These are phyloP conservation scores for Lathyrus oleraceus DNA, from an alignment of 306 rosid species.

Conservation along the genomic window DNA sequence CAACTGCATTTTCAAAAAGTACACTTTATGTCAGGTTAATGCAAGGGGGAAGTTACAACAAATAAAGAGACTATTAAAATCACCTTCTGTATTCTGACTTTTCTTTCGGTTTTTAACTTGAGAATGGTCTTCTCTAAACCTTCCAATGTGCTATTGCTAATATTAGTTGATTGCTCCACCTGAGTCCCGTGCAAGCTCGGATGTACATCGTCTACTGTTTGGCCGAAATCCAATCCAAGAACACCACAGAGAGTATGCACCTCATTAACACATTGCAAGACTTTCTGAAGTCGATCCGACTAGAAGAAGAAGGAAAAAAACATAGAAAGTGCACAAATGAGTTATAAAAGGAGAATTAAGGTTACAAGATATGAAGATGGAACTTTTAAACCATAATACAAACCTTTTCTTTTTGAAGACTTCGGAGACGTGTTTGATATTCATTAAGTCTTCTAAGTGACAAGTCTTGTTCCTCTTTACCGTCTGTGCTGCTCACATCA, in stretches of 20 bases:
- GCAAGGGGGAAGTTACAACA: slow-evolving; percentile 12
- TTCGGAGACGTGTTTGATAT: slow-evolving; percentile 69
- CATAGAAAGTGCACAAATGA: slow-evolving; percentile 16
- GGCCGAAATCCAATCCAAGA: slow-evolving; percentile 87
- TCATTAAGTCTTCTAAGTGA: slow-evolving; percentile 87
- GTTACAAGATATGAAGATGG: too few species aligned
- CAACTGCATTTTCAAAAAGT: slow-evolving; percentile 64
- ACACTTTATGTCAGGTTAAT: background rate
- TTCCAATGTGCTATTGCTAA: slow-evolving; percentile 82
- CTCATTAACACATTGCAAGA: slow-evolving; percentile 81
- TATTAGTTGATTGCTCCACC: slow-evolving; percentile 80
- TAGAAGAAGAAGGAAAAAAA: slow-evolving; percentile 47
- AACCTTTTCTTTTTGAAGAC: slow-evolving; percentile 94
- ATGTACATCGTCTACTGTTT: slow-evolving; percentile 82
- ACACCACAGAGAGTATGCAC: slow-evolving; percentile 88
- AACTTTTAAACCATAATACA: background rate
- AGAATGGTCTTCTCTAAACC: slow-evolving; percentile 79
- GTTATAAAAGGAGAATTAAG: background rate
- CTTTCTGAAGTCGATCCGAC: slow-evolving; percentile 93
- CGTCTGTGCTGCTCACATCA: slow-evolving; percentile 33
- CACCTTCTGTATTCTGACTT: slow-evolving; percentile 78
- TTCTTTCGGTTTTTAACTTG: slow-evolving; percentile 71
- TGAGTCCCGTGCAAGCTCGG: slow-evolving; percentile 78
- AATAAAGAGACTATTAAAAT: background rate
- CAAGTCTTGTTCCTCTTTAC: slow-evolving; percentile 69